A percentile compares a stretch with the other conserved stretches of the same genome.
Evolutionary conservation across 2,329 filamentous ascomycete genomes (phyloP).

Genomic region (Coniochaeta ligniaria): DNA sequence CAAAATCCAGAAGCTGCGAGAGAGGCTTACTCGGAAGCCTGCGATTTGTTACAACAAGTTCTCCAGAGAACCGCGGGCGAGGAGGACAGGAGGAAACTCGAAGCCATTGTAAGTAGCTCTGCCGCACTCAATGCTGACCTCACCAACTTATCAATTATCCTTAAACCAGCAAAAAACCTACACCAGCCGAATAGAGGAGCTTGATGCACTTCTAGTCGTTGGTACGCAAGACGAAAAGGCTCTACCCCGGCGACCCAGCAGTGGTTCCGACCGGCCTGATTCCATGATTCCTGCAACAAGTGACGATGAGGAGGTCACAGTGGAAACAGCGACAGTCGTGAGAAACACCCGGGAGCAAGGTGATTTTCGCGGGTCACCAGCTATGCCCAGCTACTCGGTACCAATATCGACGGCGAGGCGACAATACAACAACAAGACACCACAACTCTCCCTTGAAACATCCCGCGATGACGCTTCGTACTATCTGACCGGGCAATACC

Average conservation of each 20-base stretch:
- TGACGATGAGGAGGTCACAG: slow-evolving; percentile 37
- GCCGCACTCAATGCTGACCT: slow-evolving; percentile 7
- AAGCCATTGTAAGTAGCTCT: slow-evolving; percentile 71
- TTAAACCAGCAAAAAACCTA: slow-evolving; percentile 72
- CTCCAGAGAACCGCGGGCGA: slow-evolving; percentile 76
- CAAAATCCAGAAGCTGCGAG: slow-evolving; percentile 90
- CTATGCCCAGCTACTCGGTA: slow-evolving; percentile 17
- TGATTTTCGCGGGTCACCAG: slow-evolving; percentile 11
- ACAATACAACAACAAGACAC: slow-evolving; percentile 12
- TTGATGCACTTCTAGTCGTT: slow-evolving; percentile 56
- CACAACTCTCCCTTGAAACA: slow-evolving; percentile 12
- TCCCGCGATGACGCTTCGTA: slow-evolving; percentile 18
- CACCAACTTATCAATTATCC: slow-evolving; percentile 14
- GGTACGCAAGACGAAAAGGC: slow-evolving; percentile 56
- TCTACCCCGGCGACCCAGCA: slow-evolving; percentile 64
- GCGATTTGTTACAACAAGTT: slow-evolving; percentile 78
- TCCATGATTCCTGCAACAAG: slow-evolving; percentile 8
- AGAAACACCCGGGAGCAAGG: slow-evolving; percentile 37
- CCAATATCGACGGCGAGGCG: slow-evolving; percentile 15
- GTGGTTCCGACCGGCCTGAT: slow-evolving; percentile 50
- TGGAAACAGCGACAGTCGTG: slow-evolving; percentile 45
- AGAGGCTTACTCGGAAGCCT: slow-evolving; percentile 86
- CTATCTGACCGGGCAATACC: slow-evolving; percentile 22
- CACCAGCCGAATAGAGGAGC: slow-evolving; percentile 78
- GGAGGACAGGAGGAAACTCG: slow-evolving; percentile 83